Base-by-base conservation (phyloP, 2,329 filamentous ascomycete genomes). In the Aspergillus calidoustus region DNA sequence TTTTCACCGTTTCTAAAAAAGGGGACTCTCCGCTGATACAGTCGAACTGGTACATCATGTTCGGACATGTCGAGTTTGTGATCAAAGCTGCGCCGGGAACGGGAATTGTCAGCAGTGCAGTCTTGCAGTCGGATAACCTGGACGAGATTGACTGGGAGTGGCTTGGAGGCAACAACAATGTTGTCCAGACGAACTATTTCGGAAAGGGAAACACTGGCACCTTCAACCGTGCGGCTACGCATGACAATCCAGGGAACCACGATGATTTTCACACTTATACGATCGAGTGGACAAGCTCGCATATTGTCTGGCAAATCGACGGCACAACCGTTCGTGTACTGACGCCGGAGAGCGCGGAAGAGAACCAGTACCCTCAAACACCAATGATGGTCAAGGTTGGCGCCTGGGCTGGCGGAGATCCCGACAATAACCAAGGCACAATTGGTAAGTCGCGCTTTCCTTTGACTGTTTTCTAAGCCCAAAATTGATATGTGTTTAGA, bases 1-100 rank as follows among this genome's bases (percentile, higher is more conserved):
- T 86, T 17, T 96, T 99, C 76, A 93, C 91, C 28, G 89, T 99
- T 56, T 79, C 87, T 56, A 81, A 88, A 72, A 84, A 88, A 54
- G 93, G 94, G 60, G 92, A 99, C 74, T 87, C 92, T 3, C 95
- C 95, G 0, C 90, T 94, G 76, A 86, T 99, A 64, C 85, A 86
- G 66, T 96, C 93, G 64, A 87, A 95, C 71, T 98, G 96, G 86
- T 98, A 97, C 83, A 97, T 99, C 81, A 98, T 99, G 95, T 99
- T 97, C 76, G 95, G 95, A 68, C 91, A 89, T 66, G 91, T 97
- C 73, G 91, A 96, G 67, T 87, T 93, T 68, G 89, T 87, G 34
- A 85, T 97, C 82, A 93, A 94, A 79, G 88, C 92, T 28, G 93
- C 95, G 9, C 89, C 93, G 0, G 95, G 95, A 7, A 88, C 87